phyloP scores from a whole-genome alignment of 2,329 filamentous ascomycete species.

The Lasiodiplodia sp. region DNA sequence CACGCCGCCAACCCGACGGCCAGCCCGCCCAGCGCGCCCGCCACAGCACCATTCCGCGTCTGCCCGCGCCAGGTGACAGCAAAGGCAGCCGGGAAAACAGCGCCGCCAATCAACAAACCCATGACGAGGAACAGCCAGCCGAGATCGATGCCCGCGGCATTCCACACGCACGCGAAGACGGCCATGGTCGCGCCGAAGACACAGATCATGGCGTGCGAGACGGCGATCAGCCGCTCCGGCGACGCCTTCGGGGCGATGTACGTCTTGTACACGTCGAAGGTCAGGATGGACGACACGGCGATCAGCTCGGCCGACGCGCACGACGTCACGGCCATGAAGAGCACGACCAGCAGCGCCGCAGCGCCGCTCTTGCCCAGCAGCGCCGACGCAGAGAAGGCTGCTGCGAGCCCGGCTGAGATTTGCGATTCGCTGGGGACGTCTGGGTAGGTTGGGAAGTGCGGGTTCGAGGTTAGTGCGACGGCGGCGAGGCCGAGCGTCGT shows the following conservation, averaged over 20 bases:
- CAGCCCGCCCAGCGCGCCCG: constrained; percentile 60
- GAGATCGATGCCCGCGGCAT: constrained; percentile 59
- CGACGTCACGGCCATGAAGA: constrained; percentile 55
- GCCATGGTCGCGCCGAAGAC: constrained; percentile 61
- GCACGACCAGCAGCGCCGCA: constrained; percentile 43
- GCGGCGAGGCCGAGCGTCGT: constrained; percentile 60
- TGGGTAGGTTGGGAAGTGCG: constrained; percentile 63
- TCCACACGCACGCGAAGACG: constrained; percentile 59
- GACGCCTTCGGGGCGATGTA: constrained; percentile 58
- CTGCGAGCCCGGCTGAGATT: constrained; percentile 47
- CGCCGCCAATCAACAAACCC: constrained; percentile 61
- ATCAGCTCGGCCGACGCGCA: constrained; percentile 62
- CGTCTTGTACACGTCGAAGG: constrained; percentile 62
- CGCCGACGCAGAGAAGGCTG: constrained; percentile 49
- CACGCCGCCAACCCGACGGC: constrained; percentile 61
- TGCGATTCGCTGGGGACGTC: constrained; percentile 39
- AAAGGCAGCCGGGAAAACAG: constrained; percentile 62
- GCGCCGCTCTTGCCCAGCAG: constrained; percentile 49
- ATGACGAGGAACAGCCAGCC: constrained; percentile 65
- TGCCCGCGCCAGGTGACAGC: constrained; percentile 62
- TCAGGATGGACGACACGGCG: constrained; percentile 62
- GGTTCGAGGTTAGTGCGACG: constrained; percentile 56
- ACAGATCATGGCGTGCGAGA: constrained; percentile 62
- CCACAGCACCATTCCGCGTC: constrained; percentile 57
- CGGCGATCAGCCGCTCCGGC: constrained; percentile 58